Conservation (phyloP, 108 stramenopile genomes). For the Fistulifera pelliculosa region DNA sequence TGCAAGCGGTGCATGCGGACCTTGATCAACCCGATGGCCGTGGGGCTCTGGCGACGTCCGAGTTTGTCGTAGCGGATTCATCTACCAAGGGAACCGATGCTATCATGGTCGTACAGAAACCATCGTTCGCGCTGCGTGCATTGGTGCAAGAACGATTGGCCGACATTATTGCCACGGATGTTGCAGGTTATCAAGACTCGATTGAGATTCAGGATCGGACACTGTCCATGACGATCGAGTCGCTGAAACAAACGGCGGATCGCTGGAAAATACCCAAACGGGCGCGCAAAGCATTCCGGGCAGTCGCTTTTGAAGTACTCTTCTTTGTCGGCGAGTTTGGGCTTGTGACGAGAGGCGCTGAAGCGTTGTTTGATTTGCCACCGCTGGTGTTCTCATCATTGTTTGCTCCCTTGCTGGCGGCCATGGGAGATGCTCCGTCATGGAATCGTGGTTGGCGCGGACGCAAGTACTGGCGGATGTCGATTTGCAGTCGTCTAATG, state of each 20-base stretch:
- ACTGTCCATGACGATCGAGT: conserved; percentile 53
- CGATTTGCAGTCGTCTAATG: conserved; percentile 22
- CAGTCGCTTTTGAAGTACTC: conserved; percentile 64
- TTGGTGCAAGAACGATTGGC: conserved; percentile 77
- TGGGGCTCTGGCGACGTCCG: too few relatives aligned
- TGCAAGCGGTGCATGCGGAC: conserved; percentile 3
- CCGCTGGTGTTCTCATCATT: conserved; percentile 69
- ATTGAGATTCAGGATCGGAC: conserved; percentile 64
- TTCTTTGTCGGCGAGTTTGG: conserved; percentile 81
- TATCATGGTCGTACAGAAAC: conserved; percentile 22
- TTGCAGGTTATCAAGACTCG: conserved; percentile 65
- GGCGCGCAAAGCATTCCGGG: conserved; percentile 73
- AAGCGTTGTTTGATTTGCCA: conserved; percentile 58
- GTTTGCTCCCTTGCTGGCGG: conserved; percentile 72
- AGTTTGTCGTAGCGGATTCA: too few relatives aligned
- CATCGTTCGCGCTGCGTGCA: conserved; percentile 66
- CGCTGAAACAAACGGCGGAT: conserved; percentile 47
- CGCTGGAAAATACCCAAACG: conserved; percentile 78
- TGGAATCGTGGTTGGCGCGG: conserved; percentile 68
- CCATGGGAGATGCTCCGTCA: conserved; percentile 72
- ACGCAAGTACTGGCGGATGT: conserved; percentile 69
- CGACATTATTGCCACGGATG: conserved; percentile 75
- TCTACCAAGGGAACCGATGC: too few relatives aligned
- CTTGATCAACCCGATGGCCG: too few relatives aligned
- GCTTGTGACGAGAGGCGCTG: conserved; percentile 61